Conservation (phyloP, 768 basidiomycete species). For the Pisolithus orientalis region DNA sequence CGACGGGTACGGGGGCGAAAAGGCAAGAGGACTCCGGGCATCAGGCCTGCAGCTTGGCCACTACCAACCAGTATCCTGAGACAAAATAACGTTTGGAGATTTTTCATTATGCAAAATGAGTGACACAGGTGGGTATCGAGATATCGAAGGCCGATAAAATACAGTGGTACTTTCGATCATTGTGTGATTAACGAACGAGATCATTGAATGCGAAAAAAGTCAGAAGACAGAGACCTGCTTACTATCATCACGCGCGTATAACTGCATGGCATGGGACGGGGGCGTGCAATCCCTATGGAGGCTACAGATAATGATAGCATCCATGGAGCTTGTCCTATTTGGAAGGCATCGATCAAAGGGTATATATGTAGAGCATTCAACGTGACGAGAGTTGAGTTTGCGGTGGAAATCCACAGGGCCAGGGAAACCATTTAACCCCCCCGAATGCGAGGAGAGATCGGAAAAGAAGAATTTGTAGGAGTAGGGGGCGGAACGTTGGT, state of each 20-base stretch:
- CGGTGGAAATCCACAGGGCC: neutral
- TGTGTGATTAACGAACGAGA: neutral
- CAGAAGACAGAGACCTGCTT: neutral
- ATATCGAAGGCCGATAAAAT: neutral
- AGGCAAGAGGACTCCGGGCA: too few relatives aligned
- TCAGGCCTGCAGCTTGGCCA: too few relatives aligned
- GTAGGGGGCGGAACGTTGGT: conserved; percentile 38
- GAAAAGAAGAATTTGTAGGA: conserved; percentile 33
- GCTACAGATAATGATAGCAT: neutral
- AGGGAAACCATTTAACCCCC: neutral
- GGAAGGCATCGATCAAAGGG: neutral
- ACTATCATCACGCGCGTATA: neutral
- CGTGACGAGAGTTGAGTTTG: neutral
- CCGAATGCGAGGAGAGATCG: conserved; percentile 14
- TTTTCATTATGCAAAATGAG: neutral
- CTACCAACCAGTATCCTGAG: too few relatives aligned
- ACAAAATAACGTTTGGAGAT: too few relatives aligned
- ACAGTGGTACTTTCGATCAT: neutral
- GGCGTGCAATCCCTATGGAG: neutral
- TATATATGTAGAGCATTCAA: neutral
- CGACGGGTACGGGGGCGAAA: too few relatives aligned
- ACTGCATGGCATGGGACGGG: neutral
- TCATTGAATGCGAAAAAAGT: neutral
- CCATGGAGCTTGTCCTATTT: neutral
- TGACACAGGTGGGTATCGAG: neutral